phyloP scores from a whole-genome alignment of 176 grass and related monocot species.

The Poa pratensis region DNA sequence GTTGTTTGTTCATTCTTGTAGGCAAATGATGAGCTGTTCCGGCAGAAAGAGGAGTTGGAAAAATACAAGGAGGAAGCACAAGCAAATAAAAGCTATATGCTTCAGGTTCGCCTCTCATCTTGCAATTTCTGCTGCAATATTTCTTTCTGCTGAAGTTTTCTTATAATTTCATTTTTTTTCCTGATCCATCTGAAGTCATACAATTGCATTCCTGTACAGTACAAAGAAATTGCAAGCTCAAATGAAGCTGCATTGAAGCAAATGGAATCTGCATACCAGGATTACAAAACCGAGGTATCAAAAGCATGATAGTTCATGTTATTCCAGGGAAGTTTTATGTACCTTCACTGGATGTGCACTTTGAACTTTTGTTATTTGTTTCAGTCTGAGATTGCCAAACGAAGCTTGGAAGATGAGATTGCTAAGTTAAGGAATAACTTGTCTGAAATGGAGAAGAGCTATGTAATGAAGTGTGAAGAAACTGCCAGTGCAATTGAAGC shows the following conservation, averaged over 20 bases:
- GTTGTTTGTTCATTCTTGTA: constrained; percentile 30
- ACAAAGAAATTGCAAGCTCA: constrained; percentile 93
- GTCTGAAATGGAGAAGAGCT: constrained; percentile 81
- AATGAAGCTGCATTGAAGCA: constrained; percentile 95
- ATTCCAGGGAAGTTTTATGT: constrained; percentile 14
- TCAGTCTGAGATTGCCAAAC: constrained; percentile 73
- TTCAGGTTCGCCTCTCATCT: constrained; percentile 57
- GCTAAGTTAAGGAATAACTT: constrained; percentile 69
- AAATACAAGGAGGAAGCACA: constrained; percentile 89
- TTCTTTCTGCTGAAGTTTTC: neutral
- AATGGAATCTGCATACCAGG: constrained; percentile 78
- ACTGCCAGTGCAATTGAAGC: constrained; percentile 60
- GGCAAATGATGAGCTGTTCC: constrained; percentile 74
- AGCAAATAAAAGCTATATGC: constrained; percentile 94
- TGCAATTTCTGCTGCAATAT: constrained; percentile 5
- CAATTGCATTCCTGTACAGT: constrained; percentile 56
- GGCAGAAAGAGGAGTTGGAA: constrained; percentile 82
- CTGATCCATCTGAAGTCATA: constrained; percentile 41
- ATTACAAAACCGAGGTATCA: constrained; percentile 87
- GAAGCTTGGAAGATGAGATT: constrained; percentile 77
- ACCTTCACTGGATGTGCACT: constrained; percentile 1
- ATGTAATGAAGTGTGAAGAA: constrained; percentile 81
- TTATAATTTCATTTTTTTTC: constrained; percentile 22
- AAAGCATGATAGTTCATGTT: neutral
- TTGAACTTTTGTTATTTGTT: constrained; percentile 37